Base-by-base conservation (phyloP, 2,329 filamentous ascomycete genomes). In the Falciphora oryzae region DNA sequence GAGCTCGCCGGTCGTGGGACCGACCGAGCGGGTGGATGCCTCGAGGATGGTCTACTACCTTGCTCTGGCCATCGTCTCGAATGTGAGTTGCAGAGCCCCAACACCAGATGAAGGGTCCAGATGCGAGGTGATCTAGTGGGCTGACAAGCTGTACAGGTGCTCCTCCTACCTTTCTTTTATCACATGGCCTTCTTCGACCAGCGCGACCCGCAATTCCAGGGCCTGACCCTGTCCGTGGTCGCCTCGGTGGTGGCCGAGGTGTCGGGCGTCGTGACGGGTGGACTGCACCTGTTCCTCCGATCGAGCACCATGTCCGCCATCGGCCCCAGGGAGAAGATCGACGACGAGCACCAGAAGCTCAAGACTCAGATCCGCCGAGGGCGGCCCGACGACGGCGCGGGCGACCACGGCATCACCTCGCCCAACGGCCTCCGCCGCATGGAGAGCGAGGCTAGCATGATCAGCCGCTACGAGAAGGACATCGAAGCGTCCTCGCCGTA, bases 1-100 rank as follows among this genome's bases (percentile, higher is more conserved):
- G 68, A 80, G 80, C 44, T 82, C 80, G 65, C 75, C 80, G 18
- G 78, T 79, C 22, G 80, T 90, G 62, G 85, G 87, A 56, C 77
- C 81, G 27, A 79, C 81, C 22, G 85, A 90, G 73, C 79, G 88
- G 60, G 81, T 86, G 65, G 80, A 85, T 44, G 88, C 88, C 4
- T 90, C 88, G 8, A 81, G 86, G 66, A 90, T 90, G 85, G 84
- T 89, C 14, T 91, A 89, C 72, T 90, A 88, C 71, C 77, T 89
- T 67, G 74, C 81, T 1, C 73, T 89, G 63, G 85, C 81, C 22
- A 76, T 86, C 64, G 73, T 84, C 61, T 85, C 81, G 64, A 85
- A 82, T 72, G 87, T 89, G 70, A 75, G 83, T 77, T 10, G 4
- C 32, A n/a, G 35, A 59, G 18, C 38, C 38, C 16, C 16, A 25